Evolutionary conservation across 306 rosid genomes (phyloP), one percentile per base, ranked within the genome.

Genomic region (Datisca glomerata): DNA sequence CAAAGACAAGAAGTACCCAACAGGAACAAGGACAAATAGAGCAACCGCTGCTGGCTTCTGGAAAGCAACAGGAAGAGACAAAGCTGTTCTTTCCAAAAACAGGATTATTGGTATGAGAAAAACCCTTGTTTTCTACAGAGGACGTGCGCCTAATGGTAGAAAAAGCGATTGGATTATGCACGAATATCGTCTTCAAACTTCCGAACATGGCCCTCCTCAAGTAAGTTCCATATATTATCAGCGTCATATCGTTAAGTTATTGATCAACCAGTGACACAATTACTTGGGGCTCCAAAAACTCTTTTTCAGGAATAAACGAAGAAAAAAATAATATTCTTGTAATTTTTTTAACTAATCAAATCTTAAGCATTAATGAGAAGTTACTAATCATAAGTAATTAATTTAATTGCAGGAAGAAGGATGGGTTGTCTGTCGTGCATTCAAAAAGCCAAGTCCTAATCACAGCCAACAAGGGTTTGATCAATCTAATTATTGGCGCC

Each of bases 11-110:
- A 86, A 86, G 54, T 86, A 86, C 64, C 96, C 96, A 0, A 78
- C 94, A 2, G 96, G 96, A 29, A 81, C 86, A 5, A 47, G 96
- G 25, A 86, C 96, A 1, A 86, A 86, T 31, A 71, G 96, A 43
- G 96, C 96, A 0, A 86, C 96, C 9, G 68, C 75, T 16, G 83
- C 94, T 21, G 96, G 96, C 19, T 86, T 86, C 61, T 86, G 96
- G 96, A 86, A 86, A 45, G 96, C 96, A 16, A 86, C 96, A 0
- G 96, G 96, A 27, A 76, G 96, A 4, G 96, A 86, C 71, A 86
- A 86, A 24, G 96, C 86, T 9, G 94, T 86, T 41, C 63, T 74
- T 24, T 73, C 94, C 10, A 78, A 78, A 56, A 71, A 75, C 61
- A 66, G 64, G 55, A 48, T 81, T 20, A 86, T 86, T 24, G 96